Percentiles rank a stretch among this genome's conserved stretches.
phyloP scores from a whole-genome alignment of 140 eudicot species.

The Oenanthe javanica region DNA sequence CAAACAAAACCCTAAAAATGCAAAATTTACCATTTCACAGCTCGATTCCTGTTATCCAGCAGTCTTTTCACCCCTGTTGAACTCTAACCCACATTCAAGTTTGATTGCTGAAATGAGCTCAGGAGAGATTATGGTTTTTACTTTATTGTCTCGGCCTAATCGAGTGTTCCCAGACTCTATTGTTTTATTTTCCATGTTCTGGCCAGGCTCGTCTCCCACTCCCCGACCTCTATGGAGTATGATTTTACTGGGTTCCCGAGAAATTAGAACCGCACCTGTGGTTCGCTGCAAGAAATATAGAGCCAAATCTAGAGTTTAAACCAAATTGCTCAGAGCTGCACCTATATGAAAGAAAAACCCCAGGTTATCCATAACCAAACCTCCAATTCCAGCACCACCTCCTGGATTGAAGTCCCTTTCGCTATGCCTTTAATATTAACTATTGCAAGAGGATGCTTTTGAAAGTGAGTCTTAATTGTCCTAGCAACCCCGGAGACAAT shows the following conservation, averaged over 20 bases:
- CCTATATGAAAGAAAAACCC: not conserved
- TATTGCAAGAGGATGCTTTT: slow-evolving; percentile 80
- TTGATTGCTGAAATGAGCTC: slow-evolving; percentile 84
- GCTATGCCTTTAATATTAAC: slow-evolving; percentile 95
- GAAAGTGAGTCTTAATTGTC: slow-evolving; percentile 63
- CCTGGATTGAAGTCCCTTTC: slow-evolving; percentile 80
- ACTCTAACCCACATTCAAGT: slow-evolving; percentile 75
- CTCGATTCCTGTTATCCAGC: not conserved
- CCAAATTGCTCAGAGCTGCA: not conserved
- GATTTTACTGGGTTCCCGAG: slow-evolving; percentile 84
- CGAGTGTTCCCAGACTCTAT: slow-evolving; percentile 13
- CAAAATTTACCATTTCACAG: not conserved
- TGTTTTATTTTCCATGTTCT: slow-evolving; percentile 13
- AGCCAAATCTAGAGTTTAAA: slow-evolving; percentile 3
- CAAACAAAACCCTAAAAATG: not conserved
- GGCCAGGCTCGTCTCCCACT: slow-evolving; percentile 26
- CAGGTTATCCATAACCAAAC: slow-evolving; percentile 22
- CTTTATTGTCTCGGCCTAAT: slow-evolving; percentile 13
- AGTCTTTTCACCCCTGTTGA: slow-evolving; percentile 6
- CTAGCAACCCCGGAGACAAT: slow-evolving; percentile 74
- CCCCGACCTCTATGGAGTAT: slow-evolving; percentile 95
- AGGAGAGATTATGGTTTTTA: slow-evolving; percentile 36
- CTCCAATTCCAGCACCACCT: slow-evolving; percentile 70
- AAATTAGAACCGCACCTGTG: slow-evolving; percentile 77
- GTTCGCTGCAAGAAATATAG: slow-evolving; percentile 54